These are phyloP conservation scores for Boletus eberwhitei DNA, from an alignment of 768 basidiomycete genomes.

Conservation along the genomic window DNA sequence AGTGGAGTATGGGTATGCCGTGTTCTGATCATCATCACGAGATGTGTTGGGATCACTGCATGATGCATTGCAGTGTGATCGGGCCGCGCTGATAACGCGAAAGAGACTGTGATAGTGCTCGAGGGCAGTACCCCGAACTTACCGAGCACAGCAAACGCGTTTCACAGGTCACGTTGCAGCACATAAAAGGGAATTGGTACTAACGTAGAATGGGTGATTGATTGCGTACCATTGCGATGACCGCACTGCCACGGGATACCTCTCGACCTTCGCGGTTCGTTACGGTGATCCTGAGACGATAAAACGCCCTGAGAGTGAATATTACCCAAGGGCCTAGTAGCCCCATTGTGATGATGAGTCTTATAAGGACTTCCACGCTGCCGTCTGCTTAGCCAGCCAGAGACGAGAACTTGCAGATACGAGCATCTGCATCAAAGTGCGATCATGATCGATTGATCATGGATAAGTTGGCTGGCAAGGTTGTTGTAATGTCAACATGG, in stretches of 20 bases:
- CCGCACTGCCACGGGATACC: neutral
- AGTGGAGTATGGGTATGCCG: neutral
- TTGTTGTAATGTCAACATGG: too few relatives aligned
- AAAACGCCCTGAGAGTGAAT: neutral
- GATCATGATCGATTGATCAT: too few relatives aligned
- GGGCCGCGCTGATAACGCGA: neutral
- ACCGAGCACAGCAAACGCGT: neutral
- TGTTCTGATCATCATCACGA: neutral
- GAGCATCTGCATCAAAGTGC: too few relatives aligned
- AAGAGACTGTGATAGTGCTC: neutral
- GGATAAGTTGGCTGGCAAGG: too few relatives aligned
- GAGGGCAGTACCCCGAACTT: neutral
- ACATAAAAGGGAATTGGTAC: neutral
- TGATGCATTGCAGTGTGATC: neutral
- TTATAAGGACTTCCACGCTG: too few relatives aligned
- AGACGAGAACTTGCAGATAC: too few relatives aligned
- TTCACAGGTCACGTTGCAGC: neutral
- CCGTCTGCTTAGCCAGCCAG: too few relatives aligned
- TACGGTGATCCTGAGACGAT: neutral
- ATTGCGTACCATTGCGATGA: neutral
- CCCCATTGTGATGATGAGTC: neutral
- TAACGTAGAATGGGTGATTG: neutral
- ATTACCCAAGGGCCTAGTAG: neutral
- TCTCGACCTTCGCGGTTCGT: neutral
- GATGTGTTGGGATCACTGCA: neutral